These are phyloP conservation scores for Arabis alpina DNA, from an alignment of 345 rosid genomes.

Conservation along the genomic window DNA sequence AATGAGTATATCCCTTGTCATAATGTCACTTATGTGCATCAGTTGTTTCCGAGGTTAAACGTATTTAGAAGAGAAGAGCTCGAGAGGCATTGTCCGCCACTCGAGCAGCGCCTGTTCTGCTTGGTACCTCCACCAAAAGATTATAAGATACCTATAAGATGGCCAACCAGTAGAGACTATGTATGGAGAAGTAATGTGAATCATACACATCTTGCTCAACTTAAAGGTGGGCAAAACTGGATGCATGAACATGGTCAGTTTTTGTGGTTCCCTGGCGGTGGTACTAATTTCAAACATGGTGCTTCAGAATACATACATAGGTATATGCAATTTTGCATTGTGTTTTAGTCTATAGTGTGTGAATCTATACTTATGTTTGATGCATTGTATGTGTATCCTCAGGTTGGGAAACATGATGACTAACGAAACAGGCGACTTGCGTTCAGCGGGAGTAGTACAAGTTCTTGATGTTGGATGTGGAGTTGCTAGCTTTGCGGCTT, in stretches of 20 bases:
- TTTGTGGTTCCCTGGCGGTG: slow-evolving; percentile 99
- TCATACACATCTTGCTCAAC: slow-evolving; percentile 83
- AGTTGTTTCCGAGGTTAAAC: slow-evolving; percentile 62
- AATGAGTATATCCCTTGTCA: slow-evolving; percentile 93
- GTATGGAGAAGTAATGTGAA: slow-evolving; percentile 96
- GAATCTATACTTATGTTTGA: not conserved
- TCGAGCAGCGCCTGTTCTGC: slow-evolving; percentile 77
- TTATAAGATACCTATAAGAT: slow-evolving; percentile 81
- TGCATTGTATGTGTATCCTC: slow-evolving; percentile 3
- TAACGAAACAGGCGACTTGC: slow-evolving; percentile 76
- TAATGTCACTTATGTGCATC: slow-evolving; percentile 57
- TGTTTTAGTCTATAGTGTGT: not conserved
- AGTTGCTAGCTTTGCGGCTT: slow-evolving; percentile 96
- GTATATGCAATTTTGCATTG: slow-evolving; percentile 39
- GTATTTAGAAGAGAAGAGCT: slow-evolving; percentile 77
- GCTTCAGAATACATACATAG: slow-evolving; percentile 90
- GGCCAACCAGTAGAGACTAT: slow-evolving; percentile 91
- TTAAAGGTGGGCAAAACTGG: slow-evolving; percentile 98
- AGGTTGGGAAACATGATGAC: slow-evolving; percentile 89
- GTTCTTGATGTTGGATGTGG: slow-evolving; percentile 98
- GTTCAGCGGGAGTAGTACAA: slow-evolving; percentile 83
- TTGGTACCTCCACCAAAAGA: slow-evolving; percentile 87
- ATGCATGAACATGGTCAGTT: slow-evolving; percentile 72
- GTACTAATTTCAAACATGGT: slow-evolving; percentile 96
- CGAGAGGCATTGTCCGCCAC: slow-evolving; percentile 91